These are phyloP conservation scores for Scutellaria minor DNA, from an alignment of 257 asterid genomes.

Conservation along the genomic window DNA sequence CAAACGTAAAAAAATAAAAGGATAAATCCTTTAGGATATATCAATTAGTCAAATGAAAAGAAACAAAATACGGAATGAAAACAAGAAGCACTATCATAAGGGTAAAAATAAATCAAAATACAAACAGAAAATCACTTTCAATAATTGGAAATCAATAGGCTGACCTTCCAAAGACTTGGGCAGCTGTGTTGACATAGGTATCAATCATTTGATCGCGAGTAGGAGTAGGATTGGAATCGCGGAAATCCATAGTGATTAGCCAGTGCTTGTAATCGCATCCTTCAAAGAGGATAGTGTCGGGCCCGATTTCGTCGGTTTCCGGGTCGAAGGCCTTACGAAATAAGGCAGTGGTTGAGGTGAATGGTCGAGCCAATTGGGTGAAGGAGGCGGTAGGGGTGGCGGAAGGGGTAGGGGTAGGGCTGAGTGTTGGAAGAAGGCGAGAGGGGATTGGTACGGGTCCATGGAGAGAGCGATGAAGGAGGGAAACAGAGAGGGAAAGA, in stretches of 20 bases:
- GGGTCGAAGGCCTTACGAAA: conserved; percentile 51
- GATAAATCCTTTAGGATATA: not conserved
- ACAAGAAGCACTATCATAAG: too few relatives aligned
- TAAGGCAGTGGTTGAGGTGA: conserved; percentile 54
- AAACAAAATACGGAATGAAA: not conserved
- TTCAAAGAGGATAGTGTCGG: conserved; percentile 89
- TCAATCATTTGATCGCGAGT: conserved; percentile 76
- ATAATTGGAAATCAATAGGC: not conserved
- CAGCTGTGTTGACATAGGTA: conserved; percentile 71
- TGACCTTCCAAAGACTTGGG: conserved; percentile 90
- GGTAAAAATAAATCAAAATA: not conserved
- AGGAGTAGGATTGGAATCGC: conserved; percentile 49
- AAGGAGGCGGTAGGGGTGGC: not conserved
- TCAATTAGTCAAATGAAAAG: not conserved
- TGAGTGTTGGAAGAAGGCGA: conserved; percentile 28
- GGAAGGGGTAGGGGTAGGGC: conserved; percentile 25
- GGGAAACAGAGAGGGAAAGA: conserved; percentile 44
- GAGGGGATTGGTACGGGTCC: conserved; percentile 34
- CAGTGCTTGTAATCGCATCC: conserved; percentile 98
- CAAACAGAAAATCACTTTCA: not conserved
- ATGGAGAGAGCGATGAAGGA: conserved; percentile 41
- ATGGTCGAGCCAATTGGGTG: conserved; percentile 39
- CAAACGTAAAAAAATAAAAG: not conserved
- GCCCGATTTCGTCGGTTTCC: conserved; percentile 60
- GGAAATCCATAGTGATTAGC: conserved; percentile 85